These are phyloP conservation scores for Helenozyma rhizophorensis DNA, from an alignment of 805 yeast genomes.

Conservation along the genomic window DNA sequence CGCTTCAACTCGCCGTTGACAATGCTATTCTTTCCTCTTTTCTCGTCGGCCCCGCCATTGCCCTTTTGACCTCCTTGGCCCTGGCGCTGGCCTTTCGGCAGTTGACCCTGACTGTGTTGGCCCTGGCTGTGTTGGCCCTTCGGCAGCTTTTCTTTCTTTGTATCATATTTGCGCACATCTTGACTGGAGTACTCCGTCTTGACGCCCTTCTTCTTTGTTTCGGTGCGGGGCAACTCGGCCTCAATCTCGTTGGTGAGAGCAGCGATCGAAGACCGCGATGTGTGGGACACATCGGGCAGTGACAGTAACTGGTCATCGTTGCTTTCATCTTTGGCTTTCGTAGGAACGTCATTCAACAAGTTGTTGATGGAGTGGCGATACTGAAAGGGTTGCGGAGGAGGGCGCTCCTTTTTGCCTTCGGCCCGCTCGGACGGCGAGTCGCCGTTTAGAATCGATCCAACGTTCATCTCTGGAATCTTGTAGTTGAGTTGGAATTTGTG, in stretches of 20 bases:
- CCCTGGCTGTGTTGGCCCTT: neutral
- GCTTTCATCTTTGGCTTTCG: slow-evolving; percentile 1
- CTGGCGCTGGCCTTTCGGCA: neutral
- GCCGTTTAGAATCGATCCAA: slow-evolving; percentile 17
- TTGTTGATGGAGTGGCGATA: slow-evolving; percentile 16
- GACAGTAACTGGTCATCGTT: neutral
- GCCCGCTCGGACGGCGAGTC: slow-evolving; percentile 11
- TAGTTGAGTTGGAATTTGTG: too few relatives aligned
- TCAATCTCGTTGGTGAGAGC: too few relatives aligned
- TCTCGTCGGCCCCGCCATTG: slow-evolving; percentile 15
- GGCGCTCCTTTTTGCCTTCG: neutral
- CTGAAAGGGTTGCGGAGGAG: slow-evolving; percentile 4
- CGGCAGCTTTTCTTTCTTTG: too few relatives aligned
- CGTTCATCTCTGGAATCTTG: slow-evolving; percentile 15
- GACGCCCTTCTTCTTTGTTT: too few relatives aligned
- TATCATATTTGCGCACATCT: too few relatives aligned
- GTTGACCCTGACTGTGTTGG: neutral
- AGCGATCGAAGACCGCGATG: too few relatives aligned
- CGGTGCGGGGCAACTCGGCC: too few relatives aligned
- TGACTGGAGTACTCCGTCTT: too few relatives aligned
- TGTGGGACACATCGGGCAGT: too few relatives aligned
- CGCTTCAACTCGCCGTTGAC: slow-evolving; percentile 20
- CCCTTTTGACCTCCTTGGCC: neutral
- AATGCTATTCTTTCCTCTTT: neutral
- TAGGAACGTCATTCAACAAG: slow-evolving; percentile 13